Evolutionary conservation across 139 green algal species (phyloP).

Genomic region (Edaphochlamys debaryana): DNA sequence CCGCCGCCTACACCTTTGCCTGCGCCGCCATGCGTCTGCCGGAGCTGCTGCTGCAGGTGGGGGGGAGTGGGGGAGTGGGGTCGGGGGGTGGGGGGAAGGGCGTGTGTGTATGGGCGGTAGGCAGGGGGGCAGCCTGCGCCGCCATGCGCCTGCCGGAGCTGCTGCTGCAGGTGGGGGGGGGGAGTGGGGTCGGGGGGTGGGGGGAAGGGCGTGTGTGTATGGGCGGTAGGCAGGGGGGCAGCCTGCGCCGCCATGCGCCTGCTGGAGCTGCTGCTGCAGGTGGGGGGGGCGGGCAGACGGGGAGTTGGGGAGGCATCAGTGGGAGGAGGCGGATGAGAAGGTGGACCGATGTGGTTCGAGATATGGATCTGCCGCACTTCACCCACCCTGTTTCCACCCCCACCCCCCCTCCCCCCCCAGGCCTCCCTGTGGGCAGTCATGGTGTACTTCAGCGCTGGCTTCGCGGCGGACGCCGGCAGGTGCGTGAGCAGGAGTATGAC

Average conservation of each 20-base stretch:
- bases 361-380: no score
- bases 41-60: no score
- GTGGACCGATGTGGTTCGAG: no score
- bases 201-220: no score
- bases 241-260: constrained; percentile 57
- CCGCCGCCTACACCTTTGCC: constrained; percentile 80
- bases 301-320: no score
- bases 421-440: constrained; percentile 59
- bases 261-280: constrained; percentile 44
- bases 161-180: not conserved
- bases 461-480: constrained; percentile 32
- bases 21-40: no score
- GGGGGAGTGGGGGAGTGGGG: constrained; percentile 21
- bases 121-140: constrained; percentile 36
- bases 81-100: constrained; percentile 45
- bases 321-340: no score
- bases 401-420: constrained; percentile 64
- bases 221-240: not conserved
- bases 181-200: constrained; percentile 48
- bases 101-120: not conserved
- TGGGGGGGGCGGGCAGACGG: no score
- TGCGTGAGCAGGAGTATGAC: no score
- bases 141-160: constrained; percentile 61
- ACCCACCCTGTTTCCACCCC: no score
- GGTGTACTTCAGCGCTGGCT: constrained; percentile 71